Percentiles rank a stretch among this genome's conserved stretches.
Conservation (phyloP, 805 yeast species). For the Nakazawaea ernobii region DNA sequence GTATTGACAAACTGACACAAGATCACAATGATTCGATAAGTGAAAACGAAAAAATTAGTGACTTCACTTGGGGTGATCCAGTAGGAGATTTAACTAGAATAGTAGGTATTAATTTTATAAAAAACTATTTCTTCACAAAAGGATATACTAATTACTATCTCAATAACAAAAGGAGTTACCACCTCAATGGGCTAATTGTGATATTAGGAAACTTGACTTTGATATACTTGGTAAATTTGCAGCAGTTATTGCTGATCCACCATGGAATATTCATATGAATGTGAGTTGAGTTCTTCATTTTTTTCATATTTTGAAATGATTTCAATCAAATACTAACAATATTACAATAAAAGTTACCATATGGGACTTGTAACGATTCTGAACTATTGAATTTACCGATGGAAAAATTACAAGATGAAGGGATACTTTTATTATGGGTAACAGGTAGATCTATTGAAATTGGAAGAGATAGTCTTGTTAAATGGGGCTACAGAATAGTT, state of each 20-base stretch:
- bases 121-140: too few relatives aligned
- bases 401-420: slow-evolving; percentile 72
- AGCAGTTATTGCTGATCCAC: slow-evolving; percentile 86
- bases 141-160: slow-evolving; percentile 12
- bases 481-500: slow-evolving; percentile 77
- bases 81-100: slow-evolving; percentile 17
- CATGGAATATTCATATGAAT: slow-evolving; percentile 95
- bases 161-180: slow-evolving; percentile 35
- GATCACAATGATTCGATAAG: slow-evolving; percentile 17
- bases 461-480: slow-evolving; percentile 68
- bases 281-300: slow-evolving; percentile 17
- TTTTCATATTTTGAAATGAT: neutral
- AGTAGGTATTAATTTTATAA: too few relatives aligned
- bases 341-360: slow-evolving; percentile 37
- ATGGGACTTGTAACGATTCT: slow-evolving; percentile 71
- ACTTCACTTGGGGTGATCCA: slow-evolving; percentile 46
- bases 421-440: slow-evolving; percentile 84
- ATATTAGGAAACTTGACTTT: slow-evolving; percentile 70
- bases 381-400: slow-evolving; percentile 67
- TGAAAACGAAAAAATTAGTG: slow-evolving; percentile 22
- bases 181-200: slow-evolving; percentile 86
- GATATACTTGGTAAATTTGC: slow-evolving; percentile 71
- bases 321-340: neutral
- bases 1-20: slow-evolving; percentile 5
- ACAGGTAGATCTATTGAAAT: slow-evolving; percentile 90